These are phyloP conservation scores for Brassica nigra DNA, from an alignment of 345 rosid genomes.

Conservation along the genomic window DNA sequence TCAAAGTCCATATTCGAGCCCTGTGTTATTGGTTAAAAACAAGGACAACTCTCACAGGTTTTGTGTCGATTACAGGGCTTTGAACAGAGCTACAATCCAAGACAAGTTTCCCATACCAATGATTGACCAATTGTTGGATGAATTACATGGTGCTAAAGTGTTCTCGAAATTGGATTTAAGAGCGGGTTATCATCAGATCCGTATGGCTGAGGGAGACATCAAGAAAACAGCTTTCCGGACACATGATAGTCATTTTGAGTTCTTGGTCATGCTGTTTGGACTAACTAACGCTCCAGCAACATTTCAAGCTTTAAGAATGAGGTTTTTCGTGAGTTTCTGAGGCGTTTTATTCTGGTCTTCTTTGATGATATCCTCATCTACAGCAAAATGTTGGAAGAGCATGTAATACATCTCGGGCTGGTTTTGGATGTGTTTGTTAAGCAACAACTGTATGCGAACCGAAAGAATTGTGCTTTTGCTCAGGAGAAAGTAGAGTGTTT, in stretches of 20 bases:
- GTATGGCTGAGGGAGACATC: neutral
- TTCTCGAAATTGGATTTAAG: neutral
- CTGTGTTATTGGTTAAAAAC: too few species aligned
- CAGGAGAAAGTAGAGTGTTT: too few species aligned
- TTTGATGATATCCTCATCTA: neutral
- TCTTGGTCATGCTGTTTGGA: neutral
- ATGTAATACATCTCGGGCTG: too few species aligned
- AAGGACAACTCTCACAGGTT: neutral
- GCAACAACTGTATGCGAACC: too few species aligned
- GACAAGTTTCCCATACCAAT: neutral
- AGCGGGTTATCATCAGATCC: neutral
- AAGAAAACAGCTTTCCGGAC: neutral
- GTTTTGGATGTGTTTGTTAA: too few species aligned
- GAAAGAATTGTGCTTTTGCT: too few species aligned
- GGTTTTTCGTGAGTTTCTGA: too few species aligned
- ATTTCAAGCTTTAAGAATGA: neutral
- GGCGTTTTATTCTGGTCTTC: neutral
- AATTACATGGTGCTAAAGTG: neutral
- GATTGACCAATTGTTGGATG: neutral
- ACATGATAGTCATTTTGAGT: neutral
- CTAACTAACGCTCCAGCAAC: neutral
- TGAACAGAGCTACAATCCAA: neutral
- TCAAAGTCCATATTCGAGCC: too few species aligned
- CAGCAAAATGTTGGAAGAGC: neutral
- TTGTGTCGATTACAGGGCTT: neutral